These are phyloP conservation scores for Paramecium biaurelia DNA, from an alignment of 73 alveolate genomes.

Conservation along the genomic window DNA sequence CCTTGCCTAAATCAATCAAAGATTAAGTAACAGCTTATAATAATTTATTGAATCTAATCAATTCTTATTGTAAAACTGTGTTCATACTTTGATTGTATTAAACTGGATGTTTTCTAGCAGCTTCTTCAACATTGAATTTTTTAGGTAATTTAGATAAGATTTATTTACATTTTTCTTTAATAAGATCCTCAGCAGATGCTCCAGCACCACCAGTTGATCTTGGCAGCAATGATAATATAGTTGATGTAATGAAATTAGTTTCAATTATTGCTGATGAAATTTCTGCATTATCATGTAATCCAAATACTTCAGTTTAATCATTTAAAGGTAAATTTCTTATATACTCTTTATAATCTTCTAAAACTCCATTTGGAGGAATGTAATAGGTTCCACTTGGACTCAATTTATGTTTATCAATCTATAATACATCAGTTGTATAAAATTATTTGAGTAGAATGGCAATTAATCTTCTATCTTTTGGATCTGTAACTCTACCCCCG, in stretches of 20 bases:
- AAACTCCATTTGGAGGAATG: conserved; percentile 89
- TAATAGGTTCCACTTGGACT: conserved; percentile 78
- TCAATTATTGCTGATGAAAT: conserved; percentile 98
- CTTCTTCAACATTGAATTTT: conserved; percentile 91
- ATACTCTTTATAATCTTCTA: conserved; percentile 83
- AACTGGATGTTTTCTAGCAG: conserved; percentile 94
- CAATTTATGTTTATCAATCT: conserved; percentile 84
- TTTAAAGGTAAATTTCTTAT: conserved; percentile 88
- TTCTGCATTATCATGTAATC: conserved; percentile 99
- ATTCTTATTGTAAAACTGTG: conserved; percentile 97
- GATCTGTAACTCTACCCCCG: conserved; percentile 99
- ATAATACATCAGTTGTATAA: conserved; percentile 93
- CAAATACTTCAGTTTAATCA: conserved; percentile 98
- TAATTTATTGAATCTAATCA: conserved; percentile 94
- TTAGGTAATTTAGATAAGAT: conserved; percentile 91
- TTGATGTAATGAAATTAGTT: conserved; percentile 81
- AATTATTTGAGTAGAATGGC: conserved; percentile 87
- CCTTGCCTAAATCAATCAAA: conserved; percentile 88
- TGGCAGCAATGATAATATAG: conserved; percentile 93
- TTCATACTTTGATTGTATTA: conserved; percentile 93
- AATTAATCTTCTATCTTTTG: conserved; percentile 97
- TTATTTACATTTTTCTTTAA: conserved; percentile 87
- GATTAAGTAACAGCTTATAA: conserved; percentile 82
- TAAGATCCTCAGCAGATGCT: conserved; percentile 91
- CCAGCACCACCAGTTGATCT: conserved; percentile 96